Conservation (phyloP, 140 eudicot genomes). For the Ambrosia hybrid region DNA sequence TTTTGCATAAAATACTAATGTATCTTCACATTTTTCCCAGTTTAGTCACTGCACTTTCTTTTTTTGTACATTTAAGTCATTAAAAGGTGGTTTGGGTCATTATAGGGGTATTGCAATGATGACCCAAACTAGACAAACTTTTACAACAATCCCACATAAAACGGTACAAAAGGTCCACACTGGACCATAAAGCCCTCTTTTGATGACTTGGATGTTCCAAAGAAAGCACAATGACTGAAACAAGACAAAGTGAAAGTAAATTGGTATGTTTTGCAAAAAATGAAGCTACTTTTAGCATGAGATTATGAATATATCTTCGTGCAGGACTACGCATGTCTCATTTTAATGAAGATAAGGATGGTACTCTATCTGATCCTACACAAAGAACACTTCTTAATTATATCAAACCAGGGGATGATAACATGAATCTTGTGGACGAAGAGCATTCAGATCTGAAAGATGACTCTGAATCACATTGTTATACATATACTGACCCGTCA, state of each 20-base stretch:
- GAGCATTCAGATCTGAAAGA: conserved; percentile 30
- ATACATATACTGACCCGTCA: conserved; percentile 26
- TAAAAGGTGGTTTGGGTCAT: not conserved
- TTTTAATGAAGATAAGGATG: conserved; percentile 58
- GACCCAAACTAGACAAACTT: not conserved
- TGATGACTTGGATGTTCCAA: not conserved
- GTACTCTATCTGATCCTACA: conserved; percentile 54
- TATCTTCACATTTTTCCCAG: no score
- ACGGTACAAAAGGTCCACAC: not conserved
- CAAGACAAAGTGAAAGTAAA: not conserved
- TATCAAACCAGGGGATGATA: conserved; percentile 41
- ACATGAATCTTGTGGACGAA: conserved; percentile 29
- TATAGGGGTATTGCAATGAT: not conserved
- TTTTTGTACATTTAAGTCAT: not conserved
- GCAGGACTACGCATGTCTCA: conserved; percentile 92
- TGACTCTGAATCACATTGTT: conserved; percentile 24
- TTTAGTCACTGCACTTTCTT: no score
- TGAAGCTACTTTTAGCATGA: not conserved
- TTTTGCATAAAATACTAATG: no score
- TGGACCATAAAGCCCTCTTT: not conserved
- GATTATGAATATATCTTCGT: conserved; percentile 8
- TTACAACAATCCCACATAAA: not conserved
- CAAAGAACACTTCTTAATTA: conserved; percentile 75
- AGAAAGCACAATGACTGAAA: not conserved
- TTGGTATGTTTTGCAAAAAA: not conserved